Base-by-base conservation (phyloP, 108 stramenopile species). In the Stephanodiscus triporus region DNA sequence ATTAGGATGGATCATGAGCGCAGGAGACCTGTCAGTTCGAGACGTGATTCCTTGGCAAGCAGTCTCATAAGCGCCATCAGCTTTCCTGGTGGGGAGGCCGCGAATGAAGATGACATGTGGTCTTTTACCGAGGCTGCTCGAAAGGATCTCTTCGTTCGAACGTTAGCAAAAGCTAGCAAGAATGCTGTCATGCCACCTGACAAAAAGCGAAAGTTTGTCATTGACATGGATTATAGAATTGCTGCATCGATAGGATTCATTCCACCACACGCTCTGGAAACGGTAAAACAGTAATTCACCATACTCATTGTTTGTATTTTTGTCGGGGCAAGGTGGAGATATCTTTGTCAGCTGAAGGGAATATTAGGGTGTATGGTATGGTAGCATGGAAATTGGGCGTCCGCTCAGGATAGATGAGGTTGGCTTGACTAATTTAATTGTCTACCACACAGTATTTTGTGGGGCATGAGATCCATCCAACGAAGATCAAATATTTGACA, bases 31-130 rank as follows among this genome's bases (percentile, higher is more conserved):
- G 54, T 40, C 24, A 65, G 22, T 22, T 54, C 30, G 34, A 54
- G 64, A 7, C 40, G 63, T 47, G 63, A 60, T 40, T 16, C 56
- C 22, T 19, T 73, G 10, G 54, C 75, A 37, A 64, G 51, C 20
- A 77, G 76, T 36, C 30, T 58, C 24, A 57, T 78, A 17, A 78
- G 64, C 26, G 42, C 66, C 24, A 29, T 78, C 22, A 72, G 43
- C 26, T 54, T 50, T 24, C 51, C 64, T 34, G 71, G 66, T 29
- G 54, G 53, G 10, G 26, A 36, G 26, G 51, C 42, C 9, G 77
- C 65, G 29, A 40, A 40, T 40, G 80, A 76, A 42, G 74, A 81
- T 50, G 80, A 81, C 36, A 71, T 72, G 57, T 81, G 80, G 80
- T 64, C 68, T 0, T 81, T 81, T 49, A 63, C 68, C 13, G 80